These are phyloP conservation scores for Cercospora janseana DNA, from an alignment of 2,329 filamentous ascomycete species.

Conservation along the genomic window DNA sequence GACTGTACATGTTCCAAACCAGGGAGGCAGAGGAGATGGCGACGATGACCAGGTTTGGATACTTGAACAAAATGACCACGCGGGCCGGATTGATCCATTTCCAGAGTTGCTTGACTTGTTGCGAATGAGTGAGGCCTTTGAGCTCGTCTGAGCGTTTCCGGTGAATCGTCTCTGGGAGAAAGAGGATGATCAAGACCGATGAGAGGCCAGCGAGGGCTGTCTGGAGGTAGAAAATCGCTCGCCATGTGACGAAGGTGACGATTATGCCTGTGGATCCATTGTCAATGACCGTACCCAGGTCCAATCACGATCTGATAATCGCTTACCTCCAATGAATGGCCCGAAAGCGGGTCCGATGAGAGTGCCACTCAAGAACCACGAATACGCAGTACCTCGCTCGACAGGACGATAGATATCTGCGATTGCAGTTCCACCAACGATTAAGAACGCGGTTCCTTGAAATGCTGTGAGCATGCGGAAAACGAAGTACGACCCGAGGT, in stretches of 20 bases:
- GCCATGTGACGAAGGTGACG: conserved; percentile 70
- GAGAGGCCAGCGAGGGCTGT: conserved; percentile 64
- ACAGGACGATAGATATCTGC: conserved; percentile 57
- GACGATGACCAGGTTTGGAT: conserved; percentile 65
- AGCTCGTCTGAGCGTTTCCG: conserved; percentile 63
- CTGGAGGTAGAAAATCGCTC: conserved; percentile 75
- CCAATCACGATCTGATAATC: background rate
- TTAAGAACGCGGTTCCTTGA: conserved; percentile 66
- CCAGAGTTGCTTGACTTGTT: conserved; percentile 56
- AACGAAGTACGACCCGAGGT: conserved; percentile 68
- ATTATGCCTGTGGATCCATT: conserved; percentile 54
- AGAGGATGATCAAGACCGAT: conserved; percentile 59
- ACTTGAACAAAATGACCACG: conserved; percentile 62
- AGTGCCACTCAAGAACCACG: conserved; percentile 54
- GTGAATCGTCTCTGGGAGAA: conserved; percentile 72
- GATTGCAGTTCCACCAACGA: conserved; percentile 68
- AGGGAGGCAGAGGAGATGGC: conserved; percentile 61
- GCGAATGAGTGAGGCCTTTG: conserved; percentile 49
- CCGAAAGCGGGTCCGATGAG: conserved; percentile 68
- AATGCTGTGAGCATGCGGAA: conserved; percentile 73
- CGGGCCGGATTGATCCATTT: conserved; percentile 66
- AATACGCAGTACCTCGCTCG: conserved; percentile 68
- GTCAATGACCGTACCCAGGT: background rate
- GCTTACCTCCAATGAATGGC: conserved; percentile 61
- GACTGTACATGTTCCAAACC: conserved; percentile 73